Conservation (phyloP, 202 grass and related monocot genomes). For the Panicum virgatum region DNA sequence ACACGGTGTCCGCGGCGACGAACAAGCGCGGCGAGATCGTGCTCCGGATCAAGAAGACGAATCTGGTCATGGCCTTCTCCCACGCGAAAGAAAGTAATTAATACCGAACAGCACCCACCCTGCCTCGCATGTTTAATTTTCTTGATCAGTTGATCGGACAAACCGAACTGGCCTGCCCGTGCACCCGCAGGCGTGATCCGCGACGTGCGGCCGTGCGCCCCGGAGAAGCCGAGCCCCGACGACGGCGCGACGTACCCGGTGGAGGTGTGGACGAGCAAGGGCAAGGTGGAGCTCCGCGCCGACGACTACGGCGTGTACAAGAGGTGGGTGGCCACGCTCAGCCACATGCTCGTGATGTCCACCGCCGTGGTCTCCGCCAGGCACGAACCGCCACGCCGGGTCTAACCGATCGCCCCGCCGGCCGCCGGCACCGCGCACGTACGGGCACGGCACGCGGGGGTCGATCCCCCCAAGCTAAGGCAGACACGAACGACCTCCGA, state of each 20-base stretch:
- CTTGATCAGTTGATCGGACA: too few species aligned
- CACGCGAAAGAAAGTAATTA: constrained; percentile 79
- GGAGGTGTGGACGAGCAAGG: constrained; percentile 76
- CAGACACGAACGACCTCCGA: background rate
- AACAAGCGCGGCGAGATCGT: constrained; percentile 76
- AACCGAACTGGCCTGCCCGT: background rate
- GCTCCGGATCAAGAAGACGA: constrained; percentile 91
- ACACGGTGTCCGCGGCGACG: constrained; percentile 67
- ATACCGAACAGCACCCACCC: constrained; percentile 25
- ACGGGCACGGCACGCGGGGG: too few species aligned
- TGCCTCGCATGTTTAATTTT: background rate
- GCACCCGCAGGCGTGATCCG: constrained; percentile 58
- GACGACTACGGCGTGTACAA: constrained; percentile 79
- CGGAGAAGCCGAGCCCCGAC: constrained; percentile 53
- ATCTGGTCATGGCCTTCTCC: constrained; percentile 76
- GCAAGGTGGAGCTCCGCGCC: constrained; percentile 82
- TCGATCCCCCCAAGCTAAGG: too few species aligned
- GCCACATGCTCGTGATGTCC: constrained; percentile 82
- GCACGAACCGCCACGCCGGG: constrained; percentile 19
- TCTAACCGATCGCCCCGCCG: background rate
- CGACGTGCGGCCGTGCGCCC: constrained; percentile 60
- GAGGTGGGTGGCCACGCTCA: constrained; percentile 88
- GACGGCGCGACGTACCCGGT: constrained; percentile 72
- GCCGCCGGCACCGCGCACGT: too few species aligned
- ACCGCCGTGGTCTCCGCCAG: constrained; percentile 48